phyloP scores from a whole-genome alignment of 2,329 filamentous ascomycete genomes.

The Penicillium sclerotigenum region DNA sequence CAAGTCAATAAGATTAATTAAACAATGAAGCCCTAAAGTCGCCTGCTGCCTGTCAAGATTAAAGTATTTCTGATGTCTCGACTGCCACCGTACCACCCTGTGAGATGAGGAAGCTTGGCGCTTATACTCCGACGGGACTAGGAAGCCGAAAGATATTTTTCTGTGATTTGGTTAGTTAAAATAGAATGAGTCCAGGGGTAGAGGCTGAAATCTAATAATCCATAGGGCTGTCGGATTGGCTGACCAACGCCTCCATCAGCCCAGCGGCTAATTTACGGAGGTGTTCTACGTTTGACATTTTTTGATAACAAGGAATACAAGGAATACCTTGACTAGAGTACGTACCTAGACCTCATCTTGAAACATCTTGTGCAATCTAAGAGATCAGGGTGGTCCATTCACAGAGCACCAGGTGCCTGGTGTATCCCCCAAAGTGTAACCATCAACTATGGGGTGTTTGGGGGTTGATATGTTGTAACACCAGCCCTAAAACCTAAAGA shows the following conservation, averaged over 20 bases:
- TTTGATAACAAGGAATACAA: neutral
- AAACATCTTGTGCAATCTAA: neutral
- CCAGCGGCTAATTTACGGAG: slow-evolving; percentile 3
- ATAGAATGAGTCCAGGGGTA: neutral
- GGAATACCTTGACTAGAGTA: neutral
- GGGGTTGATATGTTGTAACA: neutral
- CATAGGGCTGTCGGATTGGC: slow-evolving; percentile 1
- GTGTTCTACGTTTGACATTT: neutral
- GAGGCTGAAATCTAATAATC: neutral
- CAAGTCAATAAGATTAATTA: neutral
- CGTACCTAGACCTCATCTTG: neutral
- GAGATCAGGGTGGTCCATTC: neutral
- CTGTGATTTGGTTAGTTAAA: neutral
- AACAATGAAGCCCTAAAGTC: neutral
- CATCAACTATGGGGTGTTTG: neutral
- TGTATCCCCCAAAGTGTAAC: neutral
- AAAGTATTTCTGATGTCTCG: neutral
- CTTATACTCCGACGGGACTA: neutral
- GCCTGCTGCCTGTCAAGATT: neutral
- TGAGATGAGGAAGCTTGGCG: slow-evolving; percentile 4
- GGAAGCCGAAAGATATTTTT: neutral
- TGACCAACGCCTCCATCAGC: neutral
- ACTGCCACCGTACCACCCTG: slow-evolving; percentile 12
- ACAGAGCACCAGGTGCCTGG: neutral
- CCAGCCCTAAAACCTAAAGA: neutral